Base-by-base conservation (phyloP, 2,329 filamentous ascomycete species). In the Cyphellophora attinorum region DNA sequence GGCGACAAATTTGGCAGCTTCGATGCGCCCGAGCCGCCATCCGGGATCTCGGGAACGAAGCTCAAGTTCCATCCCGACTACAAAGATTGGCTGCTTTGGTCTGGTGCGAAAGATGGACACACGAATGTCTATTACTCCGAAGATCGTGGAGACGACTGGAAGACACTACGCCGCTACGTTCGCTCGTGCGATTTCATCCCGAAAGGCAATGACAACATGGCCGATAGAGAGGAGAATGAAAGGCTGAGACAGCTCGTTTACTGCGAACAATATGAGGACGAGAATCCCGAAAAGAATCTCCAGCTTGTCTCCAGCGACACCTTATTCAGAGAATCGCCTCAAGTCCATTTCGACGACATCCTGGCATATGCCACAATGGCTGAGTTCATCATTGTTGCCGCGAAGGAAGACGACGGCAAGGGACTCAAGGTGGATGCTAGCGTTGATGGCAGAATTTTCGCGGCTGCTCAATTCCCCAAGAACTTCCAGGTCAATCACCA, bases 11-110 rank as follows among this genome's bases (percentile, higher is more conserved):
- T 91, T 47, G 74, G 83, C 54, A 68, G 65, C 31, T 93, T 95
- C 58, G 60, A 83, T 39, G 76, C 80, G 3, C 82, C 80, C 1
- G 66, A 73, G 27, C 70, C 72, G 44, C 68, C 70, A n/a, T 70
- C 69, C 58, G 57, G 46, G 46, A 45, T 55, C 36, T 46, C 52
- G 5, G 48, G 66, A 4, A 70, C 74, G 12, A 68, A 86, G 27
- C 57, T 84, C 47, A 67, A 70, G 21, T 98, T 98, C 62, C 91
- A 98, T 51, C 82, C 86, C 1, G 76, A 81, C 47, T 74, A 81
- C 50, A 81, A 80, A 54, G 82, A 94, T 51, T 95, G 86, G 85
- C 67, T 96, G 28, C 82, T 98, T 41, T 96, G 88, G 86, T 76
- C 81, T 31, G 89, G 88, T 25, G 63, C 64, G 6, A 72, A 77